Evolutionary conservation across 2,329 filamentous ascomycete species (phyloP).

Genomic region (Aspergillus piperis): DNA sequence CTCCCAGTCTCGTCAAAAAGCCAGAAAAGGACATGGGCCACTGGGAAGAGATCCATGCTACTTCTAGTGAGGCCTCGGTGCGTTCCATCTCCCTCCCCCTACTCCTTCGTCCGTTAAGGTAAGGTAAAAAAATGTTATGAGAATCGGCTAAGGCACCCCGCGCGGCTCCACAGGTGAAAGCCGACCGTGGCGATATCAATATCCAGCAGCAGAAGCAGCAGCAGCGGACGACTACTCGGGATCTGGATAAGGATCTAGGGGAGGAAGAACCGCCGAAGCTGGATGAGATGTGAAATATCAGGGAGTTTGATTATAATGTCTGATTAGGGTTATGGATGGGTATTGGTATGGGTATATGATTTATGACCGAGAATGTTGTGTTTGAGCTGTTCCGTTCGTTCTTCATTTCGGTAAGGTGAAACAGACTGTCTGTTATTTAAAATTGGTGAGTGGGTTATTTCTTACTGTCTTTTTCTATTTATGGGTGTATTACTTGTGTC

Average conservation of each 20-base stretch:
- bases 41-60: constrained; percentile 20
- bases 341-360: neutral
- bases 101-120: neutral
- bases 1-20: constrained; percentile 11
- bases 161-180: constrained; percentile 13
- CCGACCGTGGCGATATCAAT: constrained; percentile 18
- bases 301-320: too few relatives aligned
- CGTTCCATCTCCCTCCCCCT: neutral
- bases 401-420: neutral
- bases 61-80: constrained; percentile 16
- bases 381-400: neutral
- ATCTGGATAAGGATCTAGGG: constrained; percentile 11
- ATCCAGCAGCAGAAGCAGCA: neutral
- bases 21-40: neutral
- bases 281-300: constrained; percentile 14
- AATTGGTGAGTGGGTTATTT: neutral
- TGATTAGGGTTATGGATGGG: neutral
- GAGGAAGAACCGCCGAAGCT: constrained; percentile 14
- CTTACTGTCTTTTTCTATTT: neutral
- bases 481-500: neutral
- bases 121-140: too few relatives aligned
- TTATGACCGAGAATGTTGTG: neutral
- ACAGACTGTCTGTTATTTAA: neutral
- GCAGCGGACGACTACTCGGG: neutral
- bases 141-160: neutral